Conservation (phyloP, 1,284 basidiomycete species). For the Cystobasidium sp. region DNA sequence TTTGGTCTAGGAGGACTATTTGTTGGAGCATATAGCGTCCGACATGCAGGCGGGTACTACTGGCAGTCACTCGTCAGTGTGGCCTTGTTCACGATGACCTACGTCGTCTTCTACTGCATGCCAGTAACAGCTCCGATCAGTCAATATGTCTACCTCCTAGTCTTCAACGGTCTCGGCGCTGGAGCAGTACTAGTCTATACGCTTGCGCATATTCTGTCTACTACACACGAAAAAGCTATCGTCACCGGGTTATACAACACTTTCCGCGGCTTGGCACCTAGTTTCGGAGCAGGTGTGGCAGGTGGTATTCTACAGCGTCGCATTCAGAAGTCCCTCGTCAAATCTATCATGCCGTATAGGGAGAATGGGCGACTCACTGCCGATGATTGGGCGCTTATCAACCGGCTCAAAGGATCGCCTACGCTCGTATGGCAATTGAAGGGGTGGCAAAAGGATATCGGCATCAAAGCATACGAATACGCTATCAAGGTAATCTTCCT, state of each 20-base stretch:
- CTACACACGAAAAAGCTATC: conserved; percentile 39
- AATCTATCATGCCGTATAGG: not conserved
- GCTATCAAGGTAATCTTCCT: conserved; percentile 36
- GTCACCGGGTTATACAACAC: conserved; percentile 36
- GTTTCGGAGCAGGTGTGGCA: conserved; percentile 34
- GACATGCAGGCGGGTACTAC: conserved; percentile 34
- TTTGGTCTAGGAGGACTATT: conserved; percentile 38
- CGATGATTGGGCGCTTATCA: conserved; percentile 27
- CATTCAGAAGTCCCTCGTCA: conserved; percentile 21
- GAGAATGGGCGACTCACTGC: not conserved
- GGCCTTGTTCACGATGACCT: conserved; percentile 17
- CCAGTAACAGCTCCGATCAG: not conserved
- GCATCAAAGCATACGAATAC: conserved; percentile 38
- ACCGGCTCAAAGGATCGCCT: conserved; percentile 24
- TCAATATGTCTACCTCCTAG: conserved; percentile 21
- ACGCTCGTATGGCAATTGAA: conserved; percentile 38
- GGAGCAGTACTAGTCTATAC: conserved; percentile 41
- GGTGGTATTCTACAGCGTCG: conserved; percentile 37
- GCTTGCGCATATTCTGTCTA: conserved; percentile 31
- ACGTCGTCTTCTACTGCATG: conserved; percentile 29
- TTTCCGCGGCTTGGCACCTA: conserved; percentile 38
- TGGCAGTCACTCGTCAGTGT: conserved; percentile 40
- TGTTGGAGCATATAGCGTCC: conserved; percentile 19
- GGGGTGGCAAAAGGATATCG: conserved; percentile 30
- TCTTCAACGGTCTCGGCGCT: conserved; percentile 36